A percentile compares a stretch with the other conserved stretches of the same genome.
Evolutionary conservation across 495 filamentous ascomycete genomes (phyloP).

Genomic region (Parmelia sp.): DNA sequence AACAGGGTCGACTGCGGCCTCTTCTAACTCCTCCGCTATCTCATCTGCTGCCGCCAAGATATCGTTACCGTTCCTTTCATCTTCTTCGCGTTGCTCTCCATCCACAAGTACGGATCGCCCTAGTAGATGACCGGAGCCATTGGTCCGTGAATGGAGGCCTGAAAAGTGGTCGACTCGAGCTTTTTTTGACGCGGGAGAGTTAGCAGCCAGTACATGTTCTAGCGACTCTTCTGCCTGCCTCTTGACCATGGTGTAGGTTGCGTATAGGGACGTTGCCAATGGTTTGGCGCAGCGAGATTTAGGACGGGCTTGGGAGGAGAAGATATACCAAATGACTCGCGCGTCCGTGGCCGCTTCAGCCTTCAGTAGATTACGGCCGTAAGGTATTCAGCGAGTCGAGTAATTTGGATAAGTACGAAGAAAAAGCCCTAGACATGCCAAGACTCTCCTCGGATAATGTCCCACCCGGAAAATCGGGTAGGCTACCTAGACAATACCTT

Average conservation of each 20-base stretch:
- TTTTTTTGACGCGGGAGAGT: conserved; percentile 73
- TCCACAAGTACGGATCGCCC: conserved; percentile 38
- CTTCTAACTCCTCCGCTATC: conserved; percentile 39
- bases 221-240: conserved; percentile 69
- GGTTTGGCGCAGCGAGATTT: neutral
- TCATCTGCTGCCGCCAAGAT: conserved; percentile 36
- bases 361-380: too few species aligned
- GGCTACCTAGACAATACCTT: too few species aligned
- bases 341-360: too few species aligned
- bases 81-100: conserved; percentile 31
- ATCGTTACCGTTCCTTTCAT: conserved; percentile 37
- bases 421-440: too few species aligned
- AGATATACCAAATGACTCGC: too few species aligned
- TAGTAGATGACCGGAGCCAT: conserved; percentile 32
- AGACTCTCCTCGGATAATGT: too few species aligned
- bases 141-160: conserved; percentile 24
- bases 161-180: conserved; percentile 57
- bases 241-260: conserved; percentile 55
- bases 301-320: too few species aligned
- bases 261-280: neutral
- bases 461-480: too few species aligned
- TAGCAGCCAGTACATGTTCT: conserved; percentile 52
- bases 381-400: too few species aligned
- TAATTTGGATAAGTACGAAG: too few species aligned
- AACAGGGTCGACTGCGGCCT: conserved; percentile 35